Percentiles rank a stretch among this genome's conserved stretches.
phyloP scores from a whole-genome alignment of 140 eudicot species.

The Bidens hawaiensis region DNA sequence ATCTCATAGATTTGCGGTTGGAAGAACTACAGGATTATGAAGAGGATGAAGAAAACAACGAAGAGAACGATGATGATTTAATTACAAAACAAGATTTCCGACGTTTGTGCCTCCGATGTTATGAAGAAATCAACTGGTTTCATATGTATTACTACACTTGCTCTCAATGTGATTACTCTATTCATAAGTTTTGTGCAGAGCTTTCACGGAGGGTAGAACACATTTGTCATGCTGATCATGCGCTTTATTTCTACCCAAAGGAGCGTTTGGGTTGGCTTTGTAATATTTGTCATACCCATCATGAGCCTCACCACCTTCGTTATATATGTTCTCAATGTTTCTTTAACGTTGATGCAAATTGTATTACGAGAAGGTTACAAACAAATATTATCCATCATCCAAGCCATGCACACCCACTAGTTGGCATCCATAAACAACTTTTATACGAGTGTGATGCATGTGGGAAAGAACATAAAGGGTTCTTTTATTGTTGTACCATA shows the following conservation, averaged over 20 bases:
- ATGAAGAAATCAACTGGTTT: constrained; percentile 3
- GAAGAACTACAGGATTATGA: not conserved
- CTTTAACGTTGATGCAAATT: not conserved
- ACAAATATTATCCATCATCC: not conserved
- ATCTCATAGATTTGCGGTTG: not conserved
- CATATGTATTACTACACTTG: not conserved
- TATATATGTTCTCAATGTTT: not conserved
- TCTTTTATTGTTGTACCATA: not conserved
- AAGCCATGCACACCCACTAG: not conserved
- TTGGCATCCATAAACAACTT: not conserved
- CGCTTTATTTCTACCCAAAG: not conserved
- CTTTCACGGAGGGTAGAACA: not conserved
- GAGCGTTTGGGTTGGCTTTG: too few species aligned
- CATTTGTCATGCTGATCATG: not conserved
- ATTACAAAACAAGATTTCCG: not conserved
- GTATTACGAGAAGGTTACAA: not conserved
- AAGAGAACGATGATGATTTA: not conserved
- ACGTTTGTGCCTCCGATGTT: not conserved
- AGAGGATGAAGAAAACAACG: not conserved
- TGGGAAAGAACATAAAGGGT: not conserved
- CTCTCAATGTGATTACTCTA: not conserved
- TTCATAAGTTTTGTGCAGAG: constrained; percentile 4
- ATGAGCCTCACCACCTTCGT: not conserved
- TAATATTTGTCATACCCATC: not conserved
- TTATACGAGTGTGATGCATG: not conserved